Conservation (phyloP, 75 land plant species). For the Sequoia sempervirens region DNA sequence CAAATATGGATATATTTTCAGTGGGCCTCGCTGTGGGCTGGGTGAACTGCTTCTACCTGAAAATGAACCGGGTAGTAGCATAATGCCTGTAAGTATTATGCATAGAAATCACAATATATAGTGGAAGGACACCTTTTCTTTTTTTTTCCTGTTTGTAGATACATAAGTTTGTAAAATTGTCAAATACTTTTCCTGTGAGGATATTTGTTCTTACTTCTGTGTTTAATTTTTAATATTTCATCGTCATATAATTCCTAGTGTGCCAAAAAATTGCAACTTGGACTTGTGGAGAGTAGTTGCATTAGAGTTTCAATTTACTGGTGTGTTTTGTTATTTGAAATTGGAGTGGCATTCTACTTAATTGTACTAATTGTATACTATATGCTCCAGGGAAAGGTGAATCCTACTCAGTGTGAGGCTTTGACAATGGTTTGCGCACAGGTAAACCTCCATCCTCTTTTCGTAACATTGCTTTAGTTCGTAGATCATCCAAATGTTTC, state of each 20-base stretch:
- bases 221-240: background rate
- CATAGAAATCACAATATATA: background rate
- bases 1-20: constrained; percentile 16
- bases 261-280: background rate
- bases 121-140: background rate
- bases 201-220: background rate
- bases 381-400: constrained; percentile 82
- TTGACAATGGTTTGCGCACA: constrained; percentile 99
- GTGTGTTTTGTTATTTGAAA: background rate
- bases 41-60: constrained; percentile 94
- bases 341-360: background rate
- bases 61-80: constrained; percentile 99
- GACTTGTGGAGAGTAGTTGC: background rate
- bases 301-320: background rate
- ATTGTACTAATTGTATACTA: background rate
- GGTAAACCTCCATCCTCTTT: constrained; percentile 41
- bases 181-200: background rate
- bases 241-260: background rate
- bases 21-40: constrained; percentile 99
- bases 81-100: constrained; percentile 79
- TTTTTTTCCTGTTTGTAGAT: background rate
- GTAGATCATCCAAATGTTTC: background rate
- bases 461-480: background rate
- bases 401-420: constrained; percentile 99
- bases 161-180: background rate